Percentiles rank a stretch among this genome's conserved stretches.
Conservation (phyloP, 345 rosid species). For the Eucalyptus polybractea region DNA sequence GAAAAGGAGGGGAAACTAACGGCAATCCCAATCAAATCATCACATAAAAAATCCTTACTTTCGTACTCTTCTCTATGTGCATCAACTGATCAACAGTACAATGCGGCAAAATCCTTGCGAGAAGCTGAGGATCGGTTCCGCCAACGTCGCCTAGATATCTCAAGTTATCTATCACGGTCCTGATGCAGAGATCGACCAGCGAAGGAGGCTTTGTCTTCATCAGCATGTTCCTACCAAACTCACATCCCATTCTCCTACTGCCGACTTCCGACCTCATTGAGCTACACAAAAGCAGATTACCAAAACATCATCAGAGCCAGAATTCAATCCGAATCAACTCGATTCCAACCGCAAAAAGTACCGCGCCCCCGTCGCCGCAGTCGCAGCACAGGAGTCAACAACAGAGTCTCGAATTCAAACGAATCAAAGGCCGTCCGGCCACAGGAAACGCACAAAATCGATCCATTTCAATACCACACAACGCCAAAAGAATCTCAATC, state of each 20-base stretch:
- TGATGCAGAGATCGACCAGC: conserved; percentile 72
- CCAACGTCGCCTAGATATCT: conserved; percentile 85
- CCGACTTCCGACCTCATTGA: not conserved
- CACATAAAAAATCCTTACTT: conserved; percentile 13
- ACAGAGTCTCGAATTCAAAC: not conserved
- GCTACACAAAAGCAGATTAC: not conserved
- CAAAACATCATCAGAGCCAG: not conserved
- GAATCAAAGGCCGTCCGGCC: not conserved
- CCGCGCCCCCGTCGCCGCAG: not conserved
- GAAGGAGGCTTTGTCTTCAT: conserved; percentile 31
- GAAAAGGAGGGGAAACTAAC: not conserved
- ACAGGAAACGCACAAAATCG: not conserved
- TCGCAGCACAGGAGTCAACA: not conserved
- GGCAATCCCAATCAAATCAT: not conserved
- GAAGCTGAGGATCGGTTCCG: conserved; percentile 65
- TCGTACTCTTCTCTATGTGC: conserved; percentile 59
- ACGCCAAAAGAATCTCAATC: not conserved
- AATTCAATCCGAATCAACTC: not conserved
- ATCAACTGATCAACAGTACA: conserved; percentile 70
- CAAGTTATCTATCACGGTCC: conserved; percentile 39
- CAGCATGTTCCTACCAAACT: not conserved
- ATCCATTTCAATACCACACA: not conserved
- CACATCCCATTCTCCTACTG: not conserved
- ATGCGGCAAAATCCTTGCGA: conserved; percentile 53
- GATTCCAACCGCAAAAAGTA: not conserved